phyloP scores from a whole-genome alignment of 2,329 filamentous ascomycete species.

The Clathrospora elynae region DNA sequence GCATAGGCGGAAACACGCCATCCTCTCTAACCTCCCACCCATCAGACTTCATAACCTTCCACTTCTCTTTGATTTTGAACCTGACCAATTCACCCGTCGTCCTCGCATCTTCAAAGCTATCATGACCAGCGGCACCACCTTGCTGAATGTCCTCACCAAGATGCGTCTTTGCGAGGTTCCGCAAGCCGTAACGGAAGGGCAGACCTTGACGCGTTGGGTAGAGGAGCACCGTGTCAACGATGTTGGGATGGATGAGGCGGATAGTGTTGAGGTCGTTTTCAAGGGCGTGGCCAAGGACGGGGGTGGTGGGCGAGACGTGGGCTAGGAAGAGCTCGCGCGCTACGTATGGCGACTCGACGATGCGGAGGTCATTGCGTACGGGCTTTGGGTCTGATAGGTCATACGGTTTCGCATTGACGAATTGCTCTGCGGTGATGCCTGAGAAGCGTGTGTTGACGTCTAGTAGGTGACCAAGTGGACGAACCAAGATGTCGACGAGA shows the following conservation, averaged over 20 bases:
- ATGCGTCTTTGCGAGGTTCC: constrained; percentile 70
- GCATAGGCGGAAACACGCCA: constrained; percentile 39
- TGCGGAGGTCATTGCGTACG: constrained; percentile 58
- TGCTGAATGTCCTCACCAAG: constrained; percentile 80
- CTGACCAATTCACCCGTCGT: constrained; percentile 86
- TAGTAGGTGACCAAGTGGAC: constrained; percentile 79
- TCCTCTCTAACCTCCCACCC: constrained; percentile 64
- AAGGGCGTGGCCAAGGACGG: constrained; percentile 88
- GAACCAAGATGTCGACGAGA: constrained; percentile 83
- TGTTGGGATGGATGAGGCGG: constrained; percentile 80
- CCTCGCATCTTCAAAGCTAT: constrained; percentile 88
- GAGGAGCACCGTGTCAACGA: constrained; percentile 84
- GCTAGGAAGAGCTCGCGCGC: constrained; percentile 80
- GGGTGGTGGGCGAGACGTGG: constrained; percentile 74
- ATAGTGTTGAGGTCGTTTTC: constrained; percentile 92
- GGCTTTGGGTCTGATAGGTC: constrained; percentile 32
- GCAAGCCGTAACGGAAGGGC: constrained; percentile 78
- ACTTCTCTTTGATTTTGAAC: constrained; percentile 70
- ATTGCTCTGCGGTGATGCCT: constrained; percentile 79
- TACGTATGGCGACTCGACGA: constrained; percentile 74
- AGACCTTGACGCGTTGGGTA: constrained; percentile 79
- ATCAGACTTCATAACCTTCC: constrained; percentile 66
- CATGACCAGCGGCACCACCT: constrained; percentile 72
- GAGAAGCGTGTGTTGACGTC: constrained; percentile 94
- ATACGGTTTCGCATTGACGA: constrained; percentile 63